Evolutionary conservation across 768 basidiomycete species (phyloP), one percentile per base, ranked within the genome.

Genomic region (Podaxis pistillaris): DNA sequence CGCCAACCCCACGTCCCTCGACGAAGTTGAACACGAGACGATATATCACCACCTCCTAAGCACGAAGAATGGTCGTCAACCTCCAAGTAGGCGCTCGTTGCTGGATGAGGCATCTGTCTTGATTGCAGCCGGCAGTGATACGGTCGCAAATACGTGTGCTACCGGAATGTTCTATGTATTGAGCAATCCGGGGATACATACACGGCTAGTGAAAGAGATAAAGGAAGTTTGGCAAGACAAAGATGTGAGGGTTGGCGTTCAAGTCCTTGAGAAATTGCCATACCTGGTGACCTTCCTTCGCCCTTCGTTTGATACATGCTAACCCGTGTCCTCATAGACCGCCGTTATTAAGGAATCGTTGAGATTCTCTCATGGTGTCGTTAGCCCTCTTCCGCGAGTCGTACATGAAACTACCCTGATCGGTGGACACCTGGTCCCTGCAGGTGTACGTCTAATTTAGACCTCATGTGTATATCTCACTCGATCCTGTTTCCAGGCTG

Each of bases 281-380:
- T 83, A 81, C 66, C 71, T 83, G n/a, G 80, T 82, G 60, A 65
- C 78, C 67, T 2, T 19, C 22, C 9, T 22, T 33, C 22, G 15
- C 12, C 44, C 22, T 62, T 15, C 17, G 58, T 30, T 24, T 22
- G 26, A 58, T 19, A 8, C 33, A 26, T n/a, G 26, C 28, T 68
- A 12, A 22, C 6, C 38, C n/a, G 33, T 33, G 8, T 9, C 33
- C 33, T 33, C 9, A 33, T 57, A 82, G 82, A 79, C 77, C 1
- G 81, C 80, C 4, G 79, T 82, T 33, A 73, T 82, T 33, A 81
- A 81, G 61, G 81, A 83, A 66, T 73, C 79, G 0, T 71, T 82
- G 49, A 71, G 82, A 26, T 71, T 81, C 64, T 71, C 74, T 28
- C 74, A 76, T 60, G 79, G 80, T 9, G 68, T 78, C 2, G 72